Evolutionary conservation across 805 yeast genomes (phyloP), one percentile per base, ranked within the genome.

Genomic region (Zygoascus tannicola): DNA sequence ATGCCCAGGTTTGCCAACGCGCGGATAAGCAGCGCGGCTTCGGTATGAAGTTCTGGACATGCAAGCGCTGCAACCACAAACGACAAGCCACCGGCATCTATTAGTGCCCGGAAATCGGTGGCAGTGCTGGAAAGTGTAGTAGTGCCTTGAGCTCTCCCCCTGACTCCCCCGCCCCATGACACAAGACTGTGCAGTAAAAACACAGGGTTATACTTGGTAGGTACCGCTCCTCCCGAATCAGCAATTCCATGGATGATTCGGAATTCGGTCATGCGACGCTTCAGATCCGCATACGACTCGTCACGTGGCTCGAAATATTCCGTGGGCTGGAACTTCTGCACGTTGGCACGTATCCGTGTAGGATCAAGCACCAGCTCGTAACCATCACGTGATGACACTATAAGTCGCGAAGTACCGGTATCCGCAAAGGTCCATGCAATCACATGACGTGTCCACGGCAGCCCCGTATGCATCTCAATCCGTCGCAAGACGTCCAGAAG

Each of bases 401-500:
- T 69, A 5, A 83, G 65, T 2, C 72, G 66, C 30, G 30, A 12
- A n/a, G 75, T 59, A 4, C 74, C 40, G 14, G 32, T 32, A 22
- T 37, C 40, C 14, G 30, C 23, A 41, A 80, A 71, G 41, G 82
- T 87, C 94, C 94, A 84, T 36, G 71, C 66, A 28, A 69, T 63
- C 4, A 83, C 77, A 32, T 67, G 58, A 41, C 69, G 69, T n/a
- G 81, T 67, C 94, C 95, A 86, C 5, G 86, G 75, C 3, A 60
- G 52, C 12, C 71, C 63, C 4, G 69, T 26, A 1, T 42, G 32
- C 3, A 74, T 54, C 59, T 90, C 97, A 30, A 86, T 66, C 10
- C 59, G 57, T 43, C 69, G 67, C 37, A 90, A 56, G 1, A 84
- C 62, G 3, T 64, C 58, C 43, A 82, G 73, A 22, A 90, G 56